These are phyloP conservation scores for Podaxis rugospora DNA, from an alignment of 768 basidiomycete genomes.

Conservation along the genomic window DNA sequence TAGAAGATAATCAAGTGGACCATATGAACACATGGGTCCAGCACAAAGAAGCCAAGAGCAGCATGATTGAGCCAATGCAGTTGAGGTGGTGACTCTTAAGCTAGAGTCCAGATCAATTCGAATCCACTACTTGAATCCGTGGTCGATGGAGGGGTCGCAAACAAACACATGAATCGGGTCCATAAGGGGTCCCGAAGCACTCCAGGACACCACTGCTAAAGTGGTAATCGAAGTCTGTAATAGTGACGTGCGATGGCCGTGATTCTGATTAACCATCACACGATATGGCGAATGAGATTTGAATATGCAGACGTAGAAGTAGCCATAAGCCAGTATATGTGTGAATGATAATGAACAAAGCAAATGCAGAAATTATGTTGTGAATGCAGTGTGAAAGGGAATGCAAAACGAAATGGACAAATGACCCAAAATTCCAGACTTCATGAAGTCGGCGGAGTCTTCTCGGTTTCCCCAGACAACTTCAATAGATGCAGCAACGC, in stretches of 20 bases:
- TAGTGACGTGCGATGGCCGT: background rate
- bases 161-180: background rate
- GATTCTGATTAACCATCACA: background rate
- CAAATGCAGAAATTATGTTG: background rate
- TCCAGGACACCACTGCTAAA: no score
- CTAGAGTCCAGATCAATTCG: background rate
- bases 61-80: background rate
- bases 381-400: background rate
- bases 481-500: constrained; percentile 46
- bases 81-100: background rate
- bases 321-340: background rate
- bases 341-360: background rate
- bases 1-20: background rate
- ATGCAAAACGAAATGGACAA: background rate
- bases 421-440: background rate
- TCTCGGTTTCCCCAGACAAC: constrained; percentile 16
- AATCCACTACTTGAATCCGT: background rate
- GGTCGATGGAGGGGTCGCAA: no score
- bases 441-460: background rate
- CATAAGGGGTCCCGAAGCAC: no score
- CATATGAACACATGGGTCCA: background rate
- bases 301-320: background rate
- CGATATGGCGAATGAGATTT: background rate
- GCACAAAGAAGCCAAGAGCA: background rate
- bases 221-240: background rate